A percentile compares a stretch with the other conserved stretches of the same genome.
Conservation (phyloP, 139 green algal species). For the Chlorella sp. region DNA sequence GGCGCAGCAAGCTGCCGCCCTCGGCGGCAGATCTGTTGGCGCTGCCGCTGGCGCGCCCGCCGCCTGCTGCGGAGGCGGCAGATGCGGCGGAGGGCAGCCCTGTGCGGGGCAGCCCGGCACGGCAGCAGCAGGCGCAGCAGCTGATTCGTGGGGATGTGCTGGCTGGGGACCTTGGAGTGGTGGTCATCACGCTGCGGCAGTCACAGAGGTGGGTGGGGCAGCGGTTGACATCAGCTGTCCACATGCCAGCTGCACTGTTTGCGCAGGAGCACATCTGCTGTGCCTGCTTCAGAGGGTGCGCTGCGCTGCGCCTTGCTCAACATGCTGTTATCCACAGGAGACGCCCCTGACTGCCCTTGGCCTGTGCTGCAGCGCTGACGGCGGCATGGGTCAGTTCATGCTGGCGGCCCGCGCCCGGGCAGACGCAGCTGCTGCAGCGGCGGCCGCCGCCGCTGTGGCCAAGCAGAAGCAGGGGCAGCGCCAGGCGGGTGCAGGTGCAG, state of each 20-base stretch:
- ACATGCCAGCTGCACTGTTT: too few relatives aligned
- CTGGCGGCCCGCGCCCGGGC: background rate
- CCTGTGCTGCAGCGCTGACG: conserved; percentile 40
- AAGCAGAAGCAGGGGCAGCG: too few relatives aligned
- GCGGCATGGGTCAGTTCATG: conserved; percentile 11
- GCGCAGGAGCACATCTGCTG: too few relatives aligned
- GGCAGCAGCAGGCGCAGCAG: background rate
- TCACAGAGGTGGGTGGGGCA: background rate
- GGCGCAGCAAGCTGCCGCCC: background rate
- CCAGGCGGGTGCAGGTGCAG: background rate
- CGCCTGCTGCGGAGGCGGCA: background rate
- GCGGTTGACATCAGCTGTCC: too few relatives aligned
- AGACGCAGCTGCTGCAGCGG: background rate
- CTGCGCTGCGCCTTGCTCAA: too few relatives aligned
- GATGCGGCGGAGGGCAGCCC: too few relatives aligned
- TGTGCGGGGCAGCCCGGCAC: background rate
- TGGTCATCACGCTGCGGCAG: conserved; percentile 43
- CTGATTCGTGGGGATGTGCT: conserved; percentile 15
- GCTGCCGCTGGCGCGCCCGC: background rate
- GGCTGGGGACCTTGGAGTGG: conserved; percentile 36
- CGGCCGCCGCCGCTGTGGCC: background rate
- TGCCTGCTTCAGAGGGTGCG: too few relatives aligned
- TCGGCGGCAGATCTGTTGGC: background rate
- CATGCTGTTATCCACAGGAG: too few relatives aligned
- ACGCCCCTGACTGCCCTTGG: too few relatives aligned